These are phyloP conservation scores for Nidula niveotomentosa DNA, from an alignment of 1,284 basidiomycete species.

Conservation along the genomic window DNA sequence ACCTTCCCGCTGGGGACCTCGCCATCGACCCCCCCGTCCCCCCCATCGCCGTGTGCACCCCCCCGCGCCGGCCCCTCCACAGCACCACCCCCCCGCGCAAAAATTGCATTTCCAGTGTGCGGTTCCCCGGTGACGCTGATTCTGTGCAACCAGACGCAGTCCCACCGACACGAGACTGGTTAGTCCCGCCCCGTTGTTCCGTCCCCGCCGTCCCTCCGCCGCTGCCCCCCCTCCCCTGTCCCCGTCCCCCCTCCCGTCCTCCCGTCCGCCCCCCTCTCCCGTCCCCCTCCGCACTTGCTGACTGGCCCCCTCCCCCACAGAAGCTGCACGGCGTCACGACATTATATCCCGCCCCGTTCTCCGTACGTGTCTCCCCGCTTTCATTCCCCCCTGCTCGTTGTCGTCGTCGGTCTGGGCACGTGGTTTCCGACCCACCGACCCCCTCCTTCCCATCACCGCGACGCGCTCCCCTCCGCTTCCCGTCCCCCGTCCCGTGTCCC, in stretches of 20 bases:
- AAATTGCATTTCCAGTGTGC: slow-evolving; percentile 8
- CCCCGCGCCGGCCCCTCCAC: neutral
- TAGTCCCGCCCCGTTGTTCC: neutral
- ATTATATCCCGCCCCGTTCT: slow-evolving; percentile 5
- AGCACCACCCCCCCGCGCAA: slow-evolving; percentile 4
- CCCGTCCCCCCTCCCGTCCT: slow-evolving; percentile 9
- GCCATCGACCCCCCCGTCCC: neutral
- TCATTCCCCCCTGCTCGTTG: slow-evolving; percentile 3
- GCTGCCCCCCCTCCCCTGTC: slow-evolving; percentile 4
- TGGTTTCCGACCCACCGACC: neutral
- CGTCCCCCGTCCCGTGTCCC: no score
- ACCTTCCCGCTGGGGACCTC: no score
- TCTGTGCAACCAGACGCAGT: slow-evolving; percentile 7
- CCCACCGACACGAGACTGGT: slow-evolving; percentile 3
- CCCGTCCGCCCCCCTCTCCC: slow-evolving; percentile 7
- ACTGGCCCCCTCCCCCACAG: slow-evolving; percentile 4
- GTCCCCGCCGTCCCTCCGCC: neutral
- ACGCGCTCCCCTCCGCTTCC: neutral
- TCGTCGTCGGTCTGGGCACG: slow-evolving; percentile 2
- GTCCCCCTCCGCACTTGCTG: slow-evolving; percentile 5
- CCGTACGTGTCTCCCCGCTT: slow-evolving; percentile 4
- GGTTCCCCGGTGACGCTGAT: slow-evolving; percentile 4
- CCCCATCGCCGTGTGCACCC: neutral
- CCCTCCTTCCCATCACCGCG: neutral
- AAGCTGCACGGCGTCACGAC: slow-evolving; percentile 2